Evolutionary conservation across 352 stramenopile species (phyloP).

Genomic region (Phytophthora nicotianae): DNA sequence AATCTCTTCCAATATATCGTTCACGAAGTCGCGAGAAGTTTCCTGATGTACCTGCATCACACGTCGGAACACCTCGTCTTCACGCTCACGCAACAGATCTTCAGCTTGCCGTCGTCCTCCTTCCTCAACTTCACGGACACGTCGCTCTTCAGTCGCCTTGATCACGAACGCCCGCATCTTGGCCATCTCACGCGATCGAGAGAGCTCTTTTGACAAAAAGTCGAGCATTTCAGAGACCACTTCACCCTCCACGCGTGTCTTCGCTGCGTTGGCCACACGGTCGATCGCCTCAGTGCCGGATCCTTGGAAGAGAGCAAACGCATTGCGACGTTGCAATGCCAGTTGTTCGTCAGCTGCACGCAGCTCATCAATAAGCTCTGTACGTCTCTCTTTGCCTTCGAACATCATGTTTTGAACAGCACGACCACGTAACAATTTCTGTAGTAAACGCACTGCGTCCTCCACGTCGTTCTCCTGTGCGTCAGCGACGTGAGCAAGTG

Average conservation of each 20-base stretch:
- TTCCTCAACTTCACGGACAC: slow-evolving; percentile 84
- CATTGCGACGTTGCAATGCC: slow-evolving; percentile 18
- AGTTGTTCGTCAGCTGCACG: slow-evolving; percentile 67
- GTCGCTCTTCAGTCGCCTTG: slow-evolving; percentile 67
- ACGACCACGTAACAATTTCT: slow-evolving; percentile 88
- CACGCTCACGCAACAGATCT: slow-evolving; percentile 75
- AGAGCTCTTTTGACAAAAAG: slow-evolving; percentile 90
- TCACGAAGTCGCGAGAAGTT: slow-evolving; percentile 72
- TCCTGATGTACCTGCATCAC: slow-evolving; percentile 84
- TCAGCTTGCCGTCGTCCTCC: slow-evolving; percentile 87
- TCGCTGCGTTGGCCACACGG: slow-evolving; percentile 49
- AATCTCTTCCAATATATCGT: slow-evolving; percentile 68
- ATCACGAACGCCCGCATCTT: slow-evolving; percentile 78
- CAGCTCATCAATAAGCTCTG: slow-evolving; percentile 90
- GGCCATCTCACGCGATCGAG: slow-evolving; percentile 76
- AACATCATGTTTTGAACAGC: slow-evolving; percentile 95
- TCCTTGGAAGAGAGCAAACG: slow-evolving; percentile 19
- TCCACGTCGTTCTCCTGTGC: slow-evolving; percentile 55
- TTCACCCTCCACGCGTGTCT: slow-evolving; percentile 84
- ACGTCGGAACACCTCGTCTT: slow-evolving; percentile 83
- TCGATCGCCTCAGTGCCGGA: slow-evolving; percentile 45
- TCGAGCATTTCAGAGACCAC: slow-evolving; percentile 90
- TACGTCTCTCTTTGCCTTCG: slow-evolving; percentile 86
- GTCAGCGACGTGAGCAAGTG: slow-evolving; percentile 31
- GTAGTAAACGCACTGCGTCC: slow-evolving; percentile 80